phyloP scores from a whole-genome alignment of 257 asterid genomes.

The Solanum infundibuliforme region DNA sequence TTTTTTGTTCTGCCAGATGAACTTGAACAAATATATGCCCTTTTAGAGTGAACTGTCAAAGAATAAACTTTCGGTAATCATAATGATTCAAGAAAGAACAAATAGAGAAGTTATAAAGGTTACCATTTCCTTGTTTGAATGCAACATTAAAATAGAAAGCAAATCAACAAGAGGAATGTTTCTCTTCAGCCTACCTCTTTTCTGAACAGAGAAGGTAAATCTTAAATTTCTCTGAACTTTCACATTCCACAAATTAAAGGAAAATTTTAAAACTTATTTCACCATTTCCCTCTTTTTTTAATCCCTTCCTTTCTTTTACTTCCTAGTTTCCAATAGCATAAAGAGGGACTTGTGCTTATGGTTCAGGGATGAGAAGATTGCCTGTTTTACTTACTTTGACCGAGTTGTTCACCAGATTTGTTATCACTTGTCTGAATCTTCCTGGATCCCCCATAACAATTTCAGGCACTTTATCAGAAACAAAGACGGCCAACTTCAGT shows the following conservation, averaged over 20 bases:
- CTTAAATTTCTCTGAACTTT: neutral
- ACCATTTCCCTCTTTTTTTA: neutral
- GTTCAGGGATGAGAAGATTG: neutral
- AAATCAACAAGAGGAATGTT: neutral
- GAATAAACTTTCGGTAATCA: neutral
- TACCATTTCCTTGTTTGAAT: neutral
- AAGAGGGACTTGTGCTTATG: neutral
- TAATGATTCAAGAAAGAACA: neutral
- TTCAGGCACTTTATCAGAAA: conserved; percentile 86
- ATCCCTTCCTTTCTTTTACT: neutral
- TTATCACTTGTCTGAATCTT: conserved; percentile 88
- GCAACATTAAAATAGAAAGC: neutral
- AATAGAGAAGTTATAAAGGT: neutral
- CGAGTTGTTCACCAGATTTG: conserved; percentile 89
- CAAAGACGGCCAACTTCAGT: conserved; percentile 77
- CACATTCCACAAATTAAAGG: neutral
- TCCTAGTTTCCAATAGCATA: neutral
- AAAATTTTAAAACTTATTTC: neutral
- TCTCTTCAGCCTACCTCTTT: neutral
- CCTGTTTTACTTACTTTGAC: conserved; percentile 58
- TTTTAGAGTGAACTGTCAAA: conserved; percentile 64
- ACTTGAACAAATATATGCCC: conserved; percentile 92
- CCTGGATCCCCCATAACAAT: conserved; percentile 86
- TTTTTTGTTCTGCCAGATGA: conserved; percentile 57
- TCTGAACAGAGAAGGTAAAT: neutral